Evolutionary conservation across 495 filamentous ascomycete genomes (phyloP).

Genomic region (Podospora pseudocomata): DNA sequence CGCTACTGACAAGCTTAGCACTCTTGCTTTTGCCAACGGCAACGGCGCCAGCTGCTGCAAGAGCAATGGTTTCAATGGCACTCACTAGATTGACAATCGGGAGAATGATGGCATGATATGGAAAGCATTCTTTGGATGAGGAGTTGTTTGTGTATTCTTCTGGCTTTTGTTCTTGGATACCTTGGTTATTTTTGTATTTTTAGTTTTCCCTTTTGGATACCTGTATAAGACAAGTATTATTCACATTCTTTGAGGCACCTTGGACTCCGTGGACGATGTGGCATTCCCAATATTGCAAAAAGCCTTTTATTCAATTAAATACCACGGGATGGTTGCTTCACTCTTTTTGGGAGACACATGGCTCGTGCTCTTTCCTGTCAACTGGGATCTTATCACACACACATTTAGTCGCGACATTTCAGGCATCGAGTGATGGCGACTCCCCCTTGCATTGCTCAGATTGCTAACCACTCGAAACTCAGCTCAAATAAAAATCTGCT

Average conservation of each 20-base stretch:
- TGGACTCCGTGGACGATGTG: too few species aligned
- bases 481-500: too few species aligned
- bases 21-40: slow-evolving; percentile 38
- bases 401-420: too few species aligned
- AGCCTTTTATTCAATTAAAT: too few species aligned
- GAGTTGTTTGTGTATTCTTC: not conserved
- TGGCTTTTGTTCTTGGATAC: not conserved
- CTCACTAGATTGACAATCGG: not conserved
- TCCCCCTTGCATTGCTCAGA: too few species aligned
- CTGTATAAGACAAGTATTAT: not conserved
- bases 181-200: not conserved
- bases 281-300: too few species aligned
- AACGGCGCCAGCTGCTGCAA: slow-evolving; percentile 6
- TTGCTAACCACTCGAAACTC: too few species aligned
- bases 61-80: not conserved
- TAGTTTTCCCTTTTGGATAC: not conserved
- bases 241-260: not conserved
- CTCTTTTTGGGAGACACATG: too few species aligned
- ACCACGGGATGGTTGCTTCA: too few species aligned
- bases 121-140: not conserved
- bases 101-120: not conserved
- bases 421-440: too few species aligned
- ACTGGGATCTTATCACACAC: too few species aligned
- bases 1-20: slow-evolving; percentile 44
- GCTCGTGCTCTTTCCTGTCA: too few species aligned